phyloP scores from a whole-genome alignment of 1,284 basidiomycete species.

The Heterobasidion annosum region DNA sequence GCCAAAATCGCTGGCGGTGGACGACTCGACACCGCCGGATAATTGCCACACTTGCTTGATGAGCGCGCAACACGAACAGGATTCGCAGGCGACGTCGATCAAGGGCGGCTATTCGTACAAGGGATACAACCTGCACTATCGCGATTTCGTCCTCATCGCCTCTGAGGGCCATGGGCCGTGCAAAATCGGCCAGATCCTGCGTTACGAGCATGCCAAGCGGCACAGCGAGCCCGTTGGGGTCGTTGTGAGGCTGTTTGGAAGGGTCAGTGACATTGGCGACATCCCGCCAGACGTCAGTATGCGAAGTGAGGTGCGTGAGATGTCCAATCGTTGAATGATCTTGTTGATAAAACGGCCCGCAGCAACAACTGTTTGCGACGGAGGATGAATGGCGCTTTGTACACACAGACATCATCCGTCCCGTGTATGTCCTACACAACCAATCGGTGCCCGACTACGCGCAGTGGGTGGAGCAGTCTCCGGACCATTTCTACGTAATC shows the following conservation, averaged over 20 bases:
- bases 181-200: constrained; percentile 26
- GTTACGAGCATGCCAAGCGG: constrained; percentile 2
- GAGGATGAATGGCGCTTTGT: constrained; percentile 22
- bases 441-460: constrained; percentile 24
- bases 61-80: constrained; percentile 18
- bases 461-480: constrained; percentile 42
- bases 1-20: neutral
- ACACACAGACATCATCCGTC: constrained; percentile 31
- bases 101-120: constrained; percentile 30
- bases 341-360: neutral
- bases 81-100: constrained; percentile 16
- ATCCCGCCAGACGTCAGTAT: constrained; percentile 17
- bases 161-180: constrained; percentile 23
- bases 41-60: constrained; percentile 7
- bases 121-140: constrained; percentile 37
- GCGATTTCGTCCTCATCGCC: constrained; percentile 47
- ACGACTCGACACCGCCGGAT: neutral
- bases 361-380: constrained; percentile 40
- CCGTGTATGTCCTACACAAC: constrained; percentile 34
- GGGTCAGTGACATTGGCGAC: constrained; percentile 20
- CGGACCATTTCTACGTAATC: constrained; percentile 45
- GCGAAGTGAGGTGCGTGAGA: constrained; percentile 28
- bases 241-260: constrained; percentile 23
- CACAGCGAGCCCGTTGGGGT: constrained; percentile 9
- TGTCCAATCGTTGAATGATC: neutral